phyloP scores from a whole-genome alignment of 306 rosid genomes.

The Mimosa bimucronata region DNA sequence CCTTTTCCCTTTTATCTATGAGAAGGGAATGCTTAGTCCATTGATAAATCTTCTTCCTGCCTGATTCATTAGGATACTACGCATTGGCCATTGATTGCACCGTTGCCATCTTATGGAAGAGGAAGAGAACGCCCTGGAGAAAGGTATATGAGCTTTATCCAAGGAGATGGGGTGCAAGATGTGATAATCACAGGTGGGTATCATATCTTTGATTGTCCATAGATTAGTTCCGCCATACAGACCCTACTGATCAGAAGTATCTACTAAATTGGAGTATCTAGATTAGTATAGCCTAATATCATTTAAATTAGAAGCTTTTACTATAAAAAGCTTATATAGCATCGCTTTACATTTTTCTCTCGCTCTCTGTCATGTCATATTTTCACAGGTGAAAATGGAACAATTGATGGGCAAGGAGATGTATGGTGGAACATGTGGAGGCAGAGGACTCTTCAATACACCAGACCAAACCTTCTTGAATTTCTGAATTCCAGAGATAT shows the following conservation, averaged over 20 bases:
- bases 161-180: conserved; percentile 70
- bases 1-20: background rate
- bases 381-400: conserved; percentile 76
- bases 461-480: conserved; percentile 89
- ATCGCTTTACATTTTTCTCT: conserved; percentile 1
- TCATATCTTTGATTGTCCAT: background rate
- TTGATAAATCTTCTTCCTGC: conserved; percentile 11
- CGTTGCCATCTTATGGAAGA: conserved; percentile 93
- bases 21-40: conserved; percentile 5
- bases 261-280: background rate
- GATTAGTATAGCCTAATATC: background rate
- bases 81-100: conserved; percentile 86
- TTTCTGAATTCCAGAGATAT: conserved; percentile 74
- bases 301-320: conserved; percentile 1
- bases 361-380: background rate
- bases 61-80: conserved; percentile 57
- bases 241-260: background rate
- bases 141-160: conserved; percentile 83
- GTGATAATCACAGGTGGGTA: conserved; percentile 82
- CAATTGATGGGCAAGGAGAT: conserved; percentile 90
- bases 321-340: conserved; percentile 8
- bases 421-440: conserved; percentile 99
- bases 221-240: background rate
- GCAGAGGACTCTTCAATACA: conserved; percentile 71
- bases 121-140: conserved; percentile 94